Evolutionary conservation across 2,329 filamentous ascomycete genomes (phyloP), one percentile per base, ranked within the genome.

Genomic region (Gliomastix tumulicola): DNA sequence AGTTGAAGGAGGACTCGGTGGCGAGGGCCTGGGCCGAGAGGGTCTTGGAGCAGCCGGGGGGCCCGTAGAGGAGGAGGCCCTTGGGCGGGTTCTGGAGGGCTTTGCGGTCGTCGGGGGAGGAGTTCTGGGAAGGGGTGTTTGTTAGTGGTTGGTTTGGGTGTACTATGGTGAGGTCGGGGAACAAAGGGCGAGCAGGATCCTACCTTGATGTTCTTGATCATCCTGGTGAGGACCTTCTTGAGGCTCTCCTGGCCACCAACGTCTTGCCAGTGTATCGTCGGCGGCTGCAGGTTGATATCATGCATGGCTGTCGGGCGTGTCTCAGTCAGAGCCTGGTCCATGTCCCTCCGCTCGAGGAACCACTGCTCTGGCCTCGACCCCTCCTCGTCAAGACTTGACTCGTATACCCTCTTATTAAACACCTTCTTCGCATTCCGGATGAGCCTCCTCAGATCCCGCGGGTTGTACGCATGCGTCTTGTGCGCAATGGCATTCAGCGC

Each of bases 21-120:
- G 90, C 90, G 48, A 94, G 77, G 20, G 90, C 90, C 56, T 94
- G 88, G 0, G 90, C 90, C 0, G 81, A 88, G 55, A 96, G 76
- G 0, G 90, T 97, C 63, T 97, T 97, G 44, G 88, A 94, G 62
- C 90, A 96, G 4, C 90, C 90, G 0, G 90, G 90, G 0, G 90
- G 90, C 0, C 90, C 90, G 56, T 95, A 96, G 4, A 97, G 73
- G 7, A 97, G 71, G 13, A 95, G 76, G 1, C 89, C 88, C 53
- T 90, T 94, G 38, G 82, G 82, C 1, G 82, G 79, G 21, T 72
- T 71, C 18, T 58, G 62, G 34, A 70, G 62, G 40, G 64, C 56
- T 36, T 54, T 49, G 19, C 49, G 42, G 33, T 54, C 44, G 21
- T 53, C 49, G 33, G 53, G 45, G 38, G 60, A 58, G 5, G 57